These are phyloP conservation scores for Fagus crenata DNA, from an alignment of 306 rosid species.

Conservation along the genomic window DNA sequence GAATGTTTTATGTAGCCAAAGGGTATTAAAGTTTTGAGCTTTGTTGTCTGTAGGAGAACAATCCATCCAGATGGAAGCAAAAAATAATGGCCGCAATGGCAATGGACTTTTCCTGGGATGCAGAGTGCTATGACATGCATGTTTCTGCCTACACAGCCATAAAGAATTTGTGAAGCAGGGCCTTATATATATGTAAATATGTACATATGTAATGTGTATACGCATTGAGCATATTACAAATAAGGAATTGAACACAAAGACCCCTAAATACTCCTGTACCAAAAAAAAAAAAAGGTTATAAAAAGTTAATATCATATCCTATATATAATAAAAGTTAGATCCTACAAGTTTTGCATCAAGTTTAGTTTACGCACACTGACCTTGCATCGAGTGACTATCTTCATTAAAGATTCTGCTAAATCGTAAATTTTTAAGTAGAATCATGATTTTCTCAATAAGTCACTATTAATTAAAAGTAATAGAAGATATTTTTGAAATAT, in stretches of 20 bases:
- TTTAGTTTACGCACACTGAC: too few species aligned
- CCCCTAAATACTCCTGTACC: not conserved
- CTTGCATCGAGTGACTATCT: too few species aligned
- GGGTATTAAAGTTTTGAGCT: slow-evolving; percentile 11
- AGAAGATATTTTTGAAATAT: too few species aligned
- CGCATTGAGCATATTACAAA: not conserved
- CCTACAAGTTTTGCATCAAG: too few species aligned
- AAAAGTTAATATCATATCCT: too few species aligned
- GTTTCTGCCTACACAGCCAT: slow-evolving; percentile 61
- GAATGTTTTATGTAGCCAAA: not conserved
- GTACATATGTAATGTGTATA: not conserved
- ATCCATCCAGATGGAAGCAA: slow-evolving; percentile 56
- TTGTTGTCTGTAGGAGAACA: slow-evolving; percentile 48
- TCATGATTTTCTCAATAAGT: too few species aligned
- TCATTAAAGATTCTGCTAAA: too few species aligned
- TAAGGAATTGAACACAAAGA: not conserved
- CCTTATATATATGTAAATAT: slow-evolving; percentile 9
- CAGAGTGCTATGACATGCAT: slow-evolving; percentile 77
- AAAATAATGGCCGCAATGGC: slow-evolving; percentile 66
- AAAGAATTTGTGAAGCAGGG: slow-evolving; percentile 44
- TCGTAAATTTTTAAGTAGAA: too few species aligned
- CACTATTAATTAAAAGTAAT: too few species aligned
- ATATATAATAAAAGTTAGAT: too few species aligned
- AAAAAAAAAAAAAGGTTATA: too few species aligned
- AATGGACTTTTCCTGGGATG: slow-evolving; percentile 88